Conservation (phyloP, 208 protist genomes). For the Leptomonas seymouri region DNA sequence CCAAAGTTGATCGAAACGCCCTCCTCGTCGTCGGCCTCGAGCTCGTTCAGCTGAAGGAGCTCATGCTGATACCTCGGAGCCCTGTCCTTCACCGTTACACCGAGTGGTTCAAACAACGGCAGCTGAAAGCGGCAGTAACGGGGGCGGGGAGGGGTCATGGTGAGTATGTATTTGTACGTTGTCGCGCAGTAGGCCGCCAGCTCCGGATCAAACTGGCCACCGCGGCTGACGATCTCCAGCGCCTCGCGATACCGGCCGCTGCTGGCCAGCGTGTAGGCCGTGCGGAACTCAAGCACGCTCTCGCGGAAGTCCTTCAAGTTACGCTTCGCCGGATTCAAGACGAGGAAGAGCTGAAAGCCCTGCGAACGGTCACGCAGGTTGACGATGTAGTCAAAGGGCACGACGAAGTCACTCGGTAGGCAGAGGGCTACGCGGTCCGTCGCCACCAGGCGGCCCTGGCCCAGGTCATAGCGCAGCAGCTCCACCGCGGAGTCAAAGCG, state of each 20-base stretch:
- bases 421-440: constrained; percentile 39
- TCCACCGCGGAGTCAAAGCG: constrained; percentile 32
- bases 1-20: constrained; percentile 17
- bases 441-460: constrained; percentile 20
- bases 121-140: constrained; percentile 24
- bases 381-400: constrained; percentile 42
- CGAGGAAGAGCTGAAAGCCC: constrained; percentile 39
- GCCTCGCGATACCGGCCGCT: constrained; percentile 26
- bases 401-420: constrained; percentile 24
- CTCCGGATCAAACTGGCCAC: constrained; percentile 25
- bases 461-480: constrained; percentile 24
- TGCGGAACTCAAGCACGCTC: constrained; percentile 19
- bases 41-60: constrained; percentile 9
- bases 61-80: constrained; percentile 11
- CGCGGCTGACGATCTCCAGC: constrained; percentile 20
- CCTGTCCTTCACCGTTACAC: constrained; percentile 6
- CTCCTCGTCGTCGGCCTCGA: constrained; percentile 9
- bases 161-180: constrained; percentile 13
- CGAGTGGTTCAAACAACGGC: constrained; percentile 13
- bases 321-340: constrained; percentile 26
- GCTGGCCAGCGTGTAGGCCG: constrained; percentile 29
- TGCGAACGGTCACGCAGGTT: constrained; percentile 23
- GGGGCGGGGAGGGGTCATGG: constrained; percentile 13
- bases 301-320: constrained; percentile 22
- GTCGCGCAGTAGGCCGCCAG: constrained; percentile 16